Conservation (phyloP, 1,284 basidiomycete genomes). For the Trichosporon sp. region DNA sequence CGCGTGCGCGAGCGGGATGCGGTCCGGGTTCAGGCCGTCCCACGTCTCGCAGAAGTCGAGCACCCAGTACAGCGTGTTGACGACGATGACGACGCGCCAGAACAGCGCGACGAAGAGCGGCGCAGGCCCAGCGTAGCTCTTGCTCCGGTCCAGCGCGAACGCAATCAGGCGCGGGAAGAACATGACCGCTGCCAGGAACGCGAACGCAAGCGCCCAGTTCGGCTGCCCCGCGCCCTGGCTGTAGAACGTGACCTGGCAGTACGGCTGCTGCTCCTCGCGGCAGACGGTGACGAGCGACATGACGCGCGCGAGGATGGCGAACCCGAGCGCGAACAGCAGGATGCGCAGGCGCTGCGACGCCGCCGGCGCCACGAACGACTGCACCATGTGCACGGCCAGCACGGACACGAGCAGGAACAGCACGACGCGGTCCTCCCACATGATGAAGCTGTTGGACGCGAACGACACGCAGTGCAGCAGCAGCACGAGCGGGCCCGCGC, state of each 20-base stretch:
- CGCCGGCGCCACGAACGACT: slow-evolving; percentile 62
- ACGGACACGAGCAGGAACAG: slow-evolving; percentile 65
- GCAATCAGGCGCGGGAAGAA: slow-evolving; percentile 60
- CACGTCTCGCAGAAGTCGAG: slow-evolving; percentile 67
- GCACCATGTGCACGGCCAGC: slow-evolving; percentile 57
- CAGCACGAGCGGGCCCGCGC: slow-evolving; percentile 55
- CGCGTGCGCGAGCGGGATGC: slow-evolving; percentile 52
- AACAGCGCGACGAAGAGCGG: slow-evolving; percentile 60
- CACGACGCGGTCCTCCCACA: slow-evolving; percentile 88
- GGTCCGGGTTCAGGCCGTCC: slow-evolving; percentile 38
- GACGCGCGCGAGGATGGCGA: slow-evolving; percentile 66
- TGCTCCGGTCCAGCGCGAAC: slow-evolving; percentile 61
- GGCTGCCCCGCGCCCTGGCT: slow-evolving; percentile 65
- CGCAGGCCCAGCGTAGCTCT: slow-evolving; percentile 69
- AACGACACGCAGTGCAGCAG: slow-evolving; percentile 67
- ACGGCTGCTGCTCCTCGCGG: slow-evolving; percentile 88
- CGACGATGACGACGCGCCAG: slow-evolving; percentile 59
- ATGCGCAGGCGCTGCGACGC: slow-evolving; percentile 68
- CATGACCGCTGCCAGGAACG: slow-evolving; percentile 57
- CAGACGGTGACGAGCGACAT: slow-evolving; percentile 77
- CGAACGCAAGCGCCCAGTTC: slow-evolving; percentile 56
- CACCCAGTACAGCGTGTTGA: slow-evolving; percentile 66
- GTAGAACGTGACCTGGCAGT: slow-evolving; percentile 81
- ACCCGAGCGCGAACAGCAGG: slow-evolving; percentile 63
- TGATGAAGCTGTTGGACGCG: slow-evolving; percentile 86